Evolutionary conservation across 441 rosid genomes (phyloP).

Genomic region (Dalechampia spathulata): DNA sequence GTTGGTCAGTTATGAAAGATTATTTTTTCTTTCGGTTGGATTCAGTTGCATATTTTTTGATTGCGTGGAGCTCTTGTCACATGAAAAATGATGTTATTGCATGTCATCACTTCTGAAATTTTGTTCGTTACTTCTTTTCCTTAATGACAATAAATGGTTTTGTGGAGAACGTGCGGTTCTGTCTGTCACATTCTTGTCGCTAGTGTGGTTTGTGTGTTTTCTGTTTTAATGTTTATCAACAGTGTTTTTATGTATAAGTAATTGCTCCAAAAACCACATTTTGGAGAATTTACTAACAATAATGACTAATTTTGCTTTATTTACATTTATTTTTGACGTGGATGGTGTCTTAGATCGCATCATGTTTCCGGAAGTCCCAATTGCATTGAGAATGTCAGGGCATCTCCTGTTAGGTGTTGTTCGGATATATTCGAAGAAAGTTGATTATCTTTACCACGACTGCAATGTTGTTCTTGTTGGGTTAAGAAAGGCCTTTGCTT

Average conservation of each 20-base stretch:
- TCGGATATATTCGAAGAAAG: constrained; percentile 82
- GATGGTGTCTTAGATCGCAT: constrained; percentile 39
- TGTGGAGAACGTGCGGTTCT: too few species aligned
- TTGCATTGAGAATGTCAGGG: constrained; percentile 76
- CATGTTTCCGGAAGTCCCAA: constrained; percentile 62
- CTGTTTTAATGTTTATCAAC: too few species aligned
- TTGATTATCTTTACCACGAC: constrained; percentile 74
- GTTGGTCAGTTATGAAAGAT: constrained; percentile 43
- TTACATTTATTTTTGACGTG: neutral
- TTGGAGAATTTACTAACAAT: neutral
- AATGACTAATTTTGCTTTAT: neutral
- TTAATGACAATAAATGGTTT: too few species aligned
- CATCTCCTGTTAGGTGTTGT: constrained; percentile 84
- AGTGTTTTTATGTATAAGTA: neutral
- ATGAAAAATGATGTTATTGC: too few species aligned
- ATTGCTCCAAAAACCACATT: neutral
- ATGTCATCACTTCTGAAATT: too few species aligned
- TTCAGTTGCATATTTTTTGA: too few species aligned
- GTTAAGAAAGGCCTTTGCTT: constrained; percentile 43
- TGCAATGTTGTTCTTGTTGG: constrained; percentile 37
- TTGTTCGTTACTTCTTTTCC: too few species aligned
- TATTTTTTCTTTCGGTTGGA: neutral
- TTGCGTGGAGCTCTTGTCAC: too few species aligned
- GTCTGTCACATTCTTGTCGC: too few species aligned
- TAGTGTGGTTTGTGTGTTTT: too few species aligned